Conservation (phyloP, 345 rosid genomes). For the Mangifera indica region DNA sequence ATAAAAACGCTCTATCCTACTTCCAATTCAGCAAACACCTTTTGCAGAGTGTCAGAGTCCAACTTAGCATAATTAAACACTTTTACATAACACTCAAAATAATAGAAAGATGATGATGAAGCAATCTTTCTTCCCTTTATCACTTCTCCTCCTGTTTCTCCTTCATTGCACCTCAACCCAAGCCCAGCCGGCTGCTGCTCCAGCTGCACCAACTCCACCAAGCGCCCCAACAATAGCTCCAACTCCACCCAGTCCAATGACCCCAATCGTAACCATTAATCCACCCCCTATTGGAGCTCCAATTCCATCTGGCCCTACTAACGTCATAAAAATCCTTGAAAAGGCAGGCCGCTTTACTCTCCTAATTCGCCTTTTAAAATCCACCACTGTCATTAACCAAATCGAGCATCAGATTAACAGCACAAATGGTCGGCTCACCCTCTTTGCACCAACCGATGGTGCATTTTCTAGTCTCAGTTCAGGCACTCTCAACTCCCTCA, state of each 20-base stretch:
- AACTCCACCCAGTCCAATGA: conserved; percentile 4
- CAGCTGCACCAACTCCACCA: conserved; percentile 15
- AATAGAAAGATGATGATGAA: background rate
- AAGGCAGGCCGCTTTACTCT: conserved; percentile 34
- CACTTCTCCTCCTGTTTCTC: conserved; percentile 26
- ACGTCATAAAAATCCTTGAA: conserved; percentile 29
- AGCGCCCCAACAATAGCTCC: background rate
- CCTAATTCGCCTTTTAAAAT: conserved; percentile 29
- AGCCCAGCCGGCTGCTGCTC: conserved; percentile 31
- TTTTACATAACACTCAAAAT: background rate
- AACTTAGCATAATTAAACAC: too few relatives aligned
- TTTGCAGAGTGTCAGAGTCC: background rate
- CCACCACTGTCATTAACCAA: conserved; percentile 26
- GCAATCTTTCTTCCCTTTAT: conserved; percentile 5
- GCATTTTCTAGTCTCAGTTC: conserved; percentile 37
- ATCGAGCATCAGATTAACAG: conserved; percentile 35
- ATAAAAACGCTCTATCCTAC: background rate
- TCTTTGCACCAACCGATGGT: conserved; percentile 35
- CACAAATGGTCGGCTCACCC: conserved; percentile 34
- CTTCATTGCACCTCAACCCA: conserved; percentile 18
- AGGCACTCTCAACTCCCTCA: conserved; percentile 35
- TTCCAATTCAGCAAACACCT: background rate
- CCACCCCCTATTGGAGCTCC: conserved; percentile 3
- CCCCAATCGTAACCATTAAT: background rate
- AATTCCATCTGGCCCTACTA: conserved; percentile 24